A percentile compares a stretch with the other conserved stretches of the same genome.
These are phyloP conservation scores for Cyclospora cayetanensis DNA, from an alignment of 169 alveolate species.

Conservation along the genomic window DNA sequence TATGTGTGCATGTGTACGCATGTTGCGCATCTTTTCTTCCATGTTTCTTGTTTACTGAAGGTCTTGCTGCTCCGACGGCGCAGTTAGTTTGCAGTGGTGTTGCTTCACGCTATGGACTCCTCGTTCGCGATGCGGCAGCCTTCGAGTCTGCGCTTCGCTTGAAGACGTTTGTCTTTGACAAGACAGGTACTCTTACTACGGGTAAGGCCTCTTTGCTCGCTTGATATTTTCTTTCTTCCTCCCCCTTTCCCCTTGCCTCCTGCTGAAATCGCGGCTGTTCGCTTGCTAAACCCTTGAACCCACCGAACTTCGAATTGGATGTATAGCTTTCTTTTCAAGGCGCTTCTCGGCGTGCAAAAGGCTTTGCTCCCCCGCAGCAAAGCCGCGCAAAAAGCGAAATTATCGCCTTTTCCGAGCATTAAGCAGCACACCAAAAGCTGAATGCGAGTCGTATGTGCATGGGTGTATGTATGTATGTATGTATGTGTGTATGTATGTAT, in stretches of 20 bases:
- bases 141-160: constrained; percentile 30
- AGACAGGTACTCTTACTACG: constrained; percentile 70
- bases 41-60: not conserved
- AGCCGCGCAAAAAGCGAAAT: too few species aligned
- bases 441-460: not conserved
- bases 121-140: constrained; percentile 60
- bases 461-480: not conserved
- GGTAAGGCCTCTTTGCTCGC: constrained; percentile 34
- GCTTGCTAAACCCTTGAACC: not conserved
- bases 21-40: not conserved
- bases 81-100: constrained; percentile 66
- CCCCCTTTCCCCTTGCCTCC: too few species aligned
- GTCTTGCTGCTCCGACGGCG: constrained; percentile 74
- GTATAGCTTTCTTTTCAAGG: not conserved
- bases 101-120: constrained; percentile 64
- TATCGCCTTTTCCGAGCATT: too few species aligned
- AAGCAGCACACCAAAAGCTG: not conserved
- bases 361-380: too few species aligned
- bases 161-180: constrained; percentile 59
- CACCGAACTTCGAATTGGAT: not conserved
- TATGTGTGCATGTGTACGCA: not conserved
- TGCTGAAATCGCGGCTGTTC: too few species aligned
- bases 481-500: not conserved
- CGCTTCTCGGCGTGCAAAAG: too few species aligned
- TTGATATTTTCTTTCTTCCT: too few species aligned